Percentiles rank a stretch among this genome's conserved stretches.
These are phyloP conservation scores for Leccinum holopus DNA, from an alignment of 1,284 basidiomycete genomes.

Conservation along the genomic window DNA sequence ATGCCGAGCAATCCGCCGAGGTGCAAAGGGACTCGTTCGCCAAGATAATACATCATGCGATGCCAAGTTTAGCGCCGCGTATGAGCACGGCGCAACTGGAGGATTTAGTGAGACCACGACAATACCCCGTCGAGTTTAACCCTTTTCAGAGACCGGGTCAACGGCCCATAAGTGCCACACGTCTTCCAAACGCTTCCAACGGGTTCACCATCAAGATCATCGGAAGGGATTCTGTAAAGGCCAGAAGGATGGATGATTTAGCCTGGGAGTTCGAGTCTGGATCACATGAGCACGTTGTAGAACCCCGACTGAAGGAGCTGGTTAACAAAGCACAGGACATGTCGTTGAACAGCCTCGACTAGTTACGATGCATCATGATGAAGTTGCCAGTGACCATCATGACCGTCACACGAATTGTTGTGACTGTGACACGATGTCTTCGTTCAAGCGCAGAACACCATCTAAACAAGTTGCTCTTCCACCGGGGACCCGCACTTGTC, in stretches of 20 bases:
- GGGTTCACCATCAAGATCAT: slow-evolving; percentile 39
- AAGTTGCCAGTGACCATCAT: background rate
- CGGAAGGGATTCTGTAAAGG: slow-evolving; percentile 21
- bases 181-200: slow-evolving; percentile 38
- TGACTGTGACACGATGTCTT: slow-evolving; percentile 58
- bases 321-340: slow-evolving; percentile 16
- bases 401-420: slow-evolving; percentile 10
- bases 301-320: slow-evolving; percentile 14
- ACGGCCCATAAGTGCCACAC: slow-evolving; percentile 29
- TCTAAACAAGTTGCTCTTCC: slow-evolving; percentile 42
- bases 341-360: slow-evolving; percentile 31
- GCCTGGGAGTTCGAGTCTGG: background rate
- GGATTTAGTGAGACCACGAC: slow-evolving; percentile 26
- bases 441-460: slow-evolving; percentile 74
- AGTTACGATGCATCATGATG: slow-evolving; percentile 4
- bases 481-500: slow-evolving; percentile 65
- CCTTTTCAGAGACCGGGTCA: slow-evolving; percentile 43
- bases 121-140: slow-evolving; percentile 37
- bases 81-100: slow-evolving; percentile 25
- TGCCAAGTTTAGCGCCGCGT: slow-evolving; percentile 25
- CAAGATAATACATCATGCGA: slow-evolving; percentile 27
- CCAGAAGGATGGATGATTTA: background rate
- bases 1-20: slow-evolving; percentile 41
- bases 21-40: slow-evolving; percentile 31
- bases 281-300: background rate